These are phyloP conservation scores for Leccinum ochraceum DNA, from an alignment of 768 basidiomycete species.

Conservation along the genomic window DNA sequence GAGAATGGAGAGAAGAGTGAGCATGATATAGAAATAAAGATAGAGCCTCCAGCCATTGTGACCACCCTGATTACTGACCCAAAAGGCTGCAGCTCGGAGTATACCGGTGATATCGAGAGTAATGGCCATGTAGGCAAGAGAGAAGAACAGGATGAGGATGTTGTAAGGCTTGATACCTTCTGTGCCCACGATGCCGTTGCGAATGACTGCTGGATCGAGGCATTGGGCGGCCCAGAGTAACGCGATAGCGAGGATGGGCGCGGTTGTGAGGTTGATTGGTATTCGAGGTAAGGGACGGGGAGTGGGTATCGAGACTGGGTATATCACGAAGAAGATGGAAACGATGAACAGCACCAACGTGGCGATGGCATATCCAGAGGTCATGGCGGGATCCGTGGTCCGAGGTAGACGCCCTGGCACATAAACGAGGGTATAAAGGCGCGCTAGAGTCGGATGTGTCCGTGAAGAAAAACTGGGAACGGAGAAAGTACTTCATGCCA, in stretches of 20 bases:
- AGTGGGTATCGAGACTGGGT: slow-evolving; percentile 43
- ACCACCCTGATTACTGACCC: slow-evolving; percentile 82
- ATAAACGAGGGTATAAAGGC: background rate
- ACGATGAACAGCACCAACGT: slow-evolving; percentile 54
- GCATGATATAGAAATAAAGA: slow-evolving; percentile 80
- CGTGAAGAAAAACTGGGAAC: background rate
- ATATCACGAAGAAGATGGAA: slow-evolving; percentile 55
- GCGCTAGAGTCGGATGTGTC: background rate
- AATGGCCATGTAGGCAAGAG: slow-evolving; percentile 90
- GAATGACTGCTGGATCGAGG: slow-evolving; percentile 48
- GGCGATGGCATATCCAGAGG: slow-evolving; percentile 44
- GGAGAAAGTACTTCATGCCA: too few relatives aligned
- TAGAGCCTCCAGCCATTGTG: slow-evolving; percentile 71
- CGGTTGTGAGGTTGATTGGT: slow-evolving; percentile 51
- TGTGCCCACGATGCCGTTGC: slow-evolving; percentile 76
- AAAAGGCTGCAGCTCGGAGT: slow-evolving; percentile 84
- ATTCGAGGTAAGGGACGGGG: slow-evolving; percentile 36
- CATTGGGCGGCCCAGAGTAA: slow-evolving; percentile 59
- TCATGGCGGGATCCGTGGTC: slow-evolving; percentile 34
- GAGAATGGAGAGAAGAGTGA: slow-evolving; percentile 72
- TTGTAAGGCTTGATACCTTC: slow-evolving; percentile 87
- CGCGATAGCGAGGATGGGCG: slow-evolving; percentile 53
- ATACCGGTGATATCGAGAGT: slow-evolving; percentile 90
- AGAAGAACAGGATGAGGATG: slow-evolving; percentile 91
- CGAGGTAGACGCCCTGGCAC: background rate